These are phyloP conservation scores for Pseudocercospora musae DNA, from an alignment of 2,329 filamentous ascomycete species.

Conservation along the genomic window DNA sequence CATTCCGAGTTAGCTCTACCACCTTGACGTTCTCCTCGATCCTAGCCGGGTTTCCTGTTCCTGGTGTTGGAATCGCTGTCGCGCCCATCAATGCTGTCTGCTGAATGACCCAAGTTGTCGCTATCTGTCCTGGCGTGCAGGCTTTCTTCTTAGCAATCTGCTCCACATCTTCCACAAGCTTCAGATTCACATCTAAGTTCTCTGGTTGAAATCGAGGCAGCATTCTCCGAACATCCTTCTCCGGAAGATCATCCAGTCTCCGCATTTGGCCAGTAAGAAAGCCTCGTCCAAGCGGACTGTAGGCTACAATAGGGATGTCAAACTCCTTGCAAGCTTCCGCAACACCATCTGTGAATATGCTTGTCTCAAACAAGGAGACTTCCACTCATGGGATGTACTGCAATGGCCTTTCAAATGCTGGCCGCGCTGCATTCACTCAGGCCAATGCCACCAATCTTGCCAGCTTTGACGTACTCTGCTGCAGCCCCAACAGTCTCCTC, in stretches of 20 bases:
- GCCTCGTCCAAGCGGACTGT: constrained; percentile 66
- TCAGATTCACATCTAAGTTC: constrained; percentile 61
- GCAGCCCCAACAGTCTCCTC: constrained; percentile 42
- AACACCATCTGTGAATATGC: constrained; percentile 48
- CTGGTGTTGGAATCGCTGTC: constrained; percentile 46
- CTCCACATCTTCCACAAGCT: constrained; percentile 58
- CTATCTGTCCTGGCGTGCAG: constrained; percentile 45
- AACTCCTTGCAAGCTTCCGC: constrained; percentile 57
- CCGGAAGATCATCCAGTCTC: constrained; percentile 52
- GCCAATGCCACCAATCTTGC: constrained; percentile 51
- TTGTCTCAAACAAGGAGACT: constrained; percentile 28
- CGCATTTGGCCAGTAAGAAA: constrained; percentile 54
- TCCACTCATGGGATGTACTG: constrained; percentile 52
- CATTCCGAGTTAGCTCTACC: constrained; percentile 42
- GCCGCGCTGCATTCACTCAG: constrained; percentile 52
- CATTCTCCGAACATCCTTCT: constrained; percentile 45
- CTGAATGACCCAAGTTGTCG: constrained; percentile 42
- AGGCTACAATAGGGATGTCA: constrained; percentile 66
- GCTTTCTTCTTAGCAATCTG: constrained; percentile 58
- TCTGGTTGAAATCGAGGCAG: constrained; percentile 61
- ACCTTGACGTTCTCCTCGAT: constrained; percentile 40
- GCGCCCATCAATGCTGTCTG: constrained; percentile 40
- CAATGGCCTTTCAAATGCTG: constrained; percentile 39
- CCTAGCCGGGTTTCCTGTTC: constrained; percentile 36
- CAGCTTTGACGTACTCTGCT: constrained; percentile 43